Conservation (phyloP, 1,139 yeast species). For the Kluyveromyces marxianus region DNA sequence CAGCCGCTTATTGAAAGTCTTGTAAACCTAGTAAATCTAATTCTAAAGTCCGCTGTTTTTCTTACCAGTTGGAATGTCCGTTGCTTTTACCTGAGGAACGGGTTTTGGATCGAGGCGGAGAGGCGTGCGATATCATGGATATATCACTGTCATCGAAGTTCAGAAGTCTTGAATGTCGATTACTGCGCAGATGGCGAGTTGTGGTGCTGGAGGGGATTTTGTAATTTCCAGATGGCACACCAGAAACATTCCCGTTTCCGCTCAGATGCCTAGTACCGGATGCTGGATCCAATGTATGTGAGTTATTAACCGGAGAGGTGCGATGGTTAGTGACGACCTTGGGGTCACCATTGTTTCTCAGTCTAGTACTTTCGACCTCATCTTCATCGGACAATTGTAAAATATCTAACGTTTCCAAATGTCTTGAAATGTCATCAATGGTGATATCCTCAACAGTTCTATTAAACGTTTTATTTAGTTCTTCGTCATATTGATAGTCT, state of each 20-base stretch:
- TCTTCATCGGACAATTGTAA: constrained; percentile 13
- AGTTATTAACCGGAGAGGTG: too few species aligned
- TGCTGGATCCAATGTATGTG: too few species aligned
- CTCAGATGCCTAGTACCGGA: neutral
- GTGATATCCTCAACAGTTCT: constrained; percentile 33
- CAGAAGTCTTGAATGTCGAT: constrained; percentile 17
- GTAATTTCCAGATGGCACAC: constrained; percentile 11
- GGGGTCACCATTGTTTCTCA: too few species aligned
- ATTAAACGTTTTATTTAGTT: constrained; percentile 31
- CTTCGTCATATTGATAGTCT: constrained; percentile 31
- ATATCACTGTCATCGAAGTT: constrained; percentile 29
- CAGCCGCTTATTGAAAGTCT: too few species aligned
- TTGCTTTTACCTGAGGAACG: constrained; percentile 18
- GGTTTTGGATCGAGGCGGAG: constrained; percentile 17
- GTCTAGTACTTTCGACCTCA: neutral
- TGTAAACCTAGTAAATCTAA: too few species aligned
- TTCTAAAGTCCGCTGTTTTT: neutral
- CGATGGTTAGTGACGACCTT: too few species aligned
- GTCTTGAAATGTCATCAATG: constrained; percentile 32
- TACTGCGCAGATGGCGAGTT: constrained; percentile 21
- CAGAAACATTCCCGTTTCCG: neutral
- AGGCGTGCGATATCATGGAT: constrained; percentile 30
- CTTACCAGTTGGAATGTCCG: neutral
- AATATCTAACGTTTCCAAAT: constrained; percentile 30
- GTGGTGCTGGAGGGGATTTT: constrained; percentile 26